Percentiles rank a stretch among this genome's conserved stretches.
Evolutionary conservation across 352 stramenopile genomes (phyloP).

Genomic region (Phytopythium helicoides): DNA sequence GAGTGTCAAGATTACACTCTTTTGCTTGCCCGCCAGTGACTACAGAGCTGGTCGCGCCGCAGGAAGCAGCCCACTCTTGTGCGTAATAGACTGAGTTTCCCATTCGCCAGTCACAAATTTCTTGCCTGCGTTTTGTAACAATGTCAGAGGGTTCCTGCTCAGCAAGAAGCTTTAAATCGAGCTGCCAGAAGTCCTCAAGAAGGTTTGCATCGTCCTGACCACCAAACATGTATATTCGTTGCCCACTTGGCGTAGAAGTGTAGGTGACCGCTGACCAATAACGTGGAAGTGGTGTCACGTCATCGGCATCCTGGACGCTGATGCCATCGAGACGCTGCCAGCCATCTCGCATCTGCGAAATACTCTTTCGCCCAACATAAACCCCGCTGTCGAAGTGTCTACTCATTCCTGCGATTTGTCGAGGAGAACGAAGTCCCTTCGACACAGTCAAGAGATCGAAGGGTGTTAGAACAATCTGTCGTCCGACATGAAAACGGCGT

Average conservation of each 20-base stretch:
- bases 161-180: slow-evolving; percentile 34
- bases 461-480: slow-evolving; percentile 22
- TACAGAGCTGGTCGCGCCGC: slow-evolving; percentile 20
- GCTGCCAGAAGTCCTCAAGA: slow-evolving; percentile 57
- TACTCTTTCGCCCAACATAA: slow-evolving; percentile 32
- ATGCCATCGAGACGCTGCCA: slow-evolving; percentile 22
- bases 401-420: slow-evolving; percentile 6
- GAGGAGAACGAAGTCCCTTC: slow-evolving; percentile 21
- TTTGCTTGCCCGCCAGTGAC: slow-evolving; percentile 12
- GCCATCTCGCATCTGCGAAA: slow-evolving; percentile 38
- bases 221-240: slow-evolving; percentile 54
- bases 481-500: slow-evolving; percentile 10
- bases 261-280: slow-evolving; percentile 33
- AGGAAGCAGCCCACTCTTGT: slow-evolving; percentile 38
- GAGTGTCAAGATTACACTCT: slow-evolving; percentile 37
- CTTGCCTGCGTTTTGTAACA: slow-evolving; percentile 17
- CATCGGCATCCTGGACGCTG: slow-evolving; percentile 4
- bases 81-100: slow-evolving; percentile 29
- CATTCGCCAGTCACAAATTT: slow-evolving; percentile 46
- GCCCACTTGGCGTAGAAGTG: slow-evolving; percentile 7
- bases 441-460: slow-evolving; percentile 48
- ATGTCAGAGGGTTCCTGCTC: slow-evolving; percentile 21
- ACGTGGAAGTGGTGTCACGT: slow-evolving; percentile 12
- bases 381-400: slow-evolving; percentile 27
- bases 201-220: slow-evolving; percentile 66